Conservation (phyloP, 1,284 basidiomycete genomes). For the Irpex sp. region DNA sequence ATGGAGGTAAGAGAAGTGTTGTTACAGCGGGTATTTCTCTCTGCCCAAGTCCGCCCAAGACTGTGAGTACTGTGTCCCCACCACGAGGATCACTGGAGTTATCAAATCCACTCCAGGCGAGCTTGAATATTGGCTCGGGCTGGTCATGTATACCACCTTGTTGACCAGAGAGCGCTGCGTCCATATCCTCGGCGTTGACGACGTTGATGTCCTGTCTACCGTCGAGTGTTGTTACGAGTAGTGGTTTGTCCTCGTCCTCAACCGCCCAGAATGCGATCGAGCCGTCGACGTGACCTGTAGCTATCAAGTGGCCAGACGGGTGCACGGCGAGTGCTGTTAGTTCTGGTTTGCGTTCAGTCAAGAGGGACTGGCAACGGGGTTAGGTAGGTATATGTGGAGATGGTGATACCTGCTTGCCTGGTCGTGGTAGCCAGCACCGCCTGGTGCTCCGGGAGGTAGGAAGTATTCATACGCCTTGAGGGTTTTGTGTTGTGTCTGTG, state of each 20-base stretch:
- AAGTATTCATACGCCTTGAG: slow-evolving; percentile 63
- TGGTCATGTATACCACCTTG: slow-evolving; percentile 16
- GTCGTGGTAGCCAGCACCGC: slow-evolving; percentile 59
- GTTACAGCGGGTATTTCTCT: slow-evolving; percentile 63
- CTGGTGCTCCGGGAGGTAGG: slow-evolving; percentile 75
- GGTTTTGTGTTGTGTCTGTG: slow-evolving; percentile 51
- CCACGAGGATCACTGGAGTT: slow-evolving; percentile 57
- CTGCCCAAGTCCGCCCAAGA: slow-evolving; percentile 70
- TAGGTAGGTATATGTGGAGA: slow-evolving; percentile 1
- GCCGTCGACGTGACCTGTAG: slow-evolving; percentile 80
- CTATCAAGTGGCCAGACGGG: slow-evolving; percentile 66
- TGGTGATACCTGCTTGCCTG: slow-evolving; percentile 30
- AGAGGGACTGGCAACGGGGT: slow-evolving; percentile 43
- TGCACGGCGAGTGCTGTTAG: slow-evolving; percentile 71
- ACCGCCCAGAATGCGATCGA: slow-evolving; percentile 84
- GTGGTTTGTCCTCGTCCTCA: slow-evolving; percentile 75
- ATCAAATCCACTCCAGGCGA: slow-evolving; percentile 78
- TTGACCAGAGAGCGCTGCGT: slow-evolving; percentile 31
- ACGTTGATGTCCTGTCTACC: slow-evolving; percentile 38
- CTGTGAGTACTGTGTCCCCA: slow-evolving; percentile 66
- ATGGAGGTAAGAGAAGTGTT: slow-evolving; percentile 67
- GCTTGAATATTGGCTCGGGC: slow-evolving; percentile 84
- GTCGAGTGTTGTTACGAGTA: slow-evolving; percentile 73
- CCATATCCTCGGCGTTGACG: slow-evolving; percentile 42
- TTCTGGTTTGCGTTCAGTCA: slow-evolving; percentile 64